Base-by-base conservation (phyloP, 306 rosid genomes). In the Rosa persica region DNA sequence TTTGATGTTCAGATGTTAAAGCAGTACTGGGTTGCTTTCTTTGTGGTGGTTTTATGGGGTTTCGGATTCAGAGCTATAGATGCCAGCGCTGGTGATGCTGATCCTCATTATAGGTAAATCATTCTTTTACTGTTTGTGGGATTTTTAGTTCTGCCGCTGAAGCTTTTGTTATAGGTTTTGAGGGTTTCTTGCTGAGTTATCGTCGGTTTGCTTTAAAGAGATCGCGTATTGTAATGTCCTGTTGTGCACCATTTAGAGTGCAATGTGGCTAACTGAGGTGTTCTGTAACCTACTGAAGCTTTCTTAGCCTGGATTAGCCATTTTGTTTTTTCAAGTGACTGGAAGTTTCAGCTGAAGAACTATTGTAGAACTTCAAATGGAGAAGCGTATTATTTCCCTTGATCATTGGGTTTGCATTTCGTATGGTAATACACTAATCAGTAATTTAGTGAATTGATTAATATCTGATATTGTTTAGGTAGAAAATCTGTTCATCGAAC, bases 21-120 rank as follows among this genome's bases (percentile, higher is more conserved):
- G 85, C 82, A 80, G 16, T 81, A 52, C 69, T 73, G 73, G 70
- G 73, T 85, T 79, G 86, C 84, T 78, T 86, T 92, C 36, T 80
- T 92, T 66, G 83, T 85, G 77, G 79, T 82, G 82, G 70, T 94
- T 51, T 85, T 88, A 1, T 88, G 84, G 78, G 79, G 76, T 61
- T 73, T 83, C 49, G 75, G 51, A 73, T 87, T 79, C 68, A 70
- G 79, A 76, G 82, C 75, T 48, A 52, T 86, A 76, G 81, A 92
- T 76, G 97, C 96, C 78, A 90, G 97, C 85, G 85, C 86, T 1
- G 97, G 98, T 67, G 98, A 92, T 87, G 85, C 85, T 80, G 90
- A 92, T 89, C 93, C 89, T 2, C 92, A 3, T 27, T 94, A 85
- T 78, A 87, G 97, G 97, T 92, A 62, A 12, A 61, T 61, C 83